Base-by-base conservation (phyloP, 305 asterid genomes). In the Fraxinus sp. region DNA sequence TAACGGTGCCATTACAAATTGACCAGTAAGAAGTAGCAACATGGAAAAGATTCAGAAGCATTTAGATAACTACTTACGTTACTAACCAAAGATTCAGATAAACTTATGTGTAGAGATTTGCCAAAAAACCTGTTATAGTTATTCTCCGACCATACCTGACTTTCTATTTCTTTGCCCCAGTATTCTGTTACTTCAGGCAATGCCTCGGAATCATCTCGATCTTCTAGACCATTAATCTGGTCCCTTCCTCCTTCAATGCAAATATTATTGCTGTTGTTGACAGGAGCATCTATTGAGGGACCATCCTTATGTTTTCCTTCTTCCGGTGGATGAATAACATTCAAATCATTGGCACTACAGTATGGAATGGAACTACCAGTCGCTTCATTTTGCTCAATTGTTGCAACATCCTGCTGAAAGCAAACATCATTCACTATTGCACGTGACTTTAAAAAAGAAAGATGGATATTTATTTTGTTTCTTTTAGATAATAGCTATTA, bases 321-420 rank as follows among this genome's bases (percentile, higher is more conserved):
- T 70, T 30, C 36, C 7, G 5, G 36, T 41, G 70, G 46, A 80
- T 33, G 43, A 55, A 4, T 43, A 71, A 14, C 55, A 30, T 70
- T 43, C 43, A 14, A 36, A 80, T 72, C 43, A 9, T 80, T 71
- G 78, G 52, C 78, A 39, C 64, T 71, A 24, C 13, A 4, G 41
- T 16, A 30, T 7, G 64, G 39, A 71, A 39, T 30, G 43, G 70
- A 3, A 72, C 39, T 24, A 43, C 16, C 68, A 10, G 5, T 74
- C 39, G 59, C 83, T 79, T 74, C 82, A 33, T 66, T 73, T 70
- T 78, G 76, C 66, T 78, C 70, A 64, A 57, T 64, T 77, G 78
- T 30, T 74, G 35, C 66, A 33, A 80, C 77, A 79, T 86, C 84
- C 92, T 85, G 88, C 68, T 57, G 73, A 41, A 82, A 79, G 77